These are phyloP conservation scores for Phytophthora ohioensis DNA, from an alignment of 352 stramenopile species.

Conservation along the genomic window DNA sequence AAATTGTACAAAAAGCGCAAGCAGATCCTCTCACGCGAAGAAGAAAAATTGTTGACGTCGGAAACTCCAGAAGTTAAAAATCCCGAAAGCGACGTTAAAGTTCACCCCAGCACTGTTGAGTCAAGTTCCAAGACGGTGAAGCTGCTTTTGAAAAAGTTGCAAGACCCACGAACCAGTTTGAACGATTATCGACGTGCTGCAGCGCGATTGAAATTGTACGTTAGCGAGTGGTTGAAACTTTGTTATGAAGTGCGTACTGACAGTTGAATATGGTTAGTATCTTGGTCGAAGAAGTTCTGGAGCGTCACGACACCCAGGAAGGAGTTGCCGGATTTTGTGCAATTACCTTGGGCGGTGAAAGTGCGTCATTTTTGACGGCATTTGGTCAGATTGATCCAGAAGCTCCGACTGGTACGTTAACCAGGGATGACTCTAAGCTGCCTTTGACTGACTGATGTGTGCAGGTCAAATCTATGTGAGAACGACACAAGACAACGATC, in stretches of 20 bases:
- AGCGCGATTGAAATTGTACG: slow-evolving; percentile 2
- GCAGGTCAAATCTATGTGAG: slow-evolving; percentile 21
- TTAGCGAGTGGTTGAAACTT: too few species aligned
- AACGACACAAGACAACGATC: neutral
- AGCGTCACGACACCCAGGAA: neutral
- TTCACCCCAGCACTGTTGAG: neutral
- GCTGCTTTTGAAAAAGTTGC: neutral
- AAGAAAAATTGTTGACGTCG: neutral
- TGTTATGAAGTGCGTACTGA: neutral
- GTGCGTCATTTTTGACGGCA: slow-evolving; percentile 1
- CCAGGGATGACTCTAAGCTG: too few species aligned
- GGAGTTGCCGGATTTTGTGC: neutral
- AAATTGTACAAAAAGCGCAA: slow-evolving; percentile 26
- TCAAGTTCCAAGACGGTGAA: neutral
- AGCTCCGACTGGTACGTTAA: neutral
- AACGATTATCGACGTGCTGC: neutral
- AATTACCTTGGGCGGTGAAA: neutral
- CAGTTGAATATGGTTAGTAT: neutral
- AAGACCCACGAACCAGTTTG: neutral
- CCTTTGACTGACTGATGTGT: too few species aligned
- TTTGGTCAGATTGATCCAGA: slow-evolving; percentile 1
- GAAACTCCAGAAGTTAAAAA: neutral
- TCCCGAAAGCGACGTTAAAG: neutral
- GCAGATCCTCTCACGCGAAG: slow-evolving; percentile 24
- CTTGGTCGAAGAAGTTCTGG: neutral